Conservation (phyloP, 345 rosid species). For the Acer campestre region DNA sequence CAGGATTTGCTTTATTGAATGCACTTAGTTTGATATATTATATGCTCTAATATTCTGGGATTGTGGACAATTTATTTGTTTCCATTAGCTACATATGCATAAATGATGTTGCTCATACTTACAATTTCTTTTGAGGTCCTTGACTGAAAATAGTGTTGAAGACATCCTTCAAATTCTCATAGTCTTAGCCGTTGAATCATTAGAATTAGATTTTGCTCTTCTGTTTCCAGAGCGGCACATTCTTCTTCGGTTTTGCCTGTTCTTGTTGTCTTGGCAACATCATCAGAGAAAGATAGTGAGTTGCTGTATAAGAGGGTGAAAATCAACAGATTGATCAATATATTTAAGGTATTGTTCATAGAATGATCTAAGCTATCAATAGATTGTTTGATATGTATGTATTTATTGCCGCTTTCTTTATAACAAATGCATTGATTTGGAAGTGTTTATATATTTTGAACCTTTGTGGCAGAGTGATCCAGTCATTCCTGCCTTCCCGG, state of each 20-base stretch:
- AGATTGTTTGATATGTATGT: neutral
- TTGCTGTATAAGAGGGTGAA: constrained; percentile 94
- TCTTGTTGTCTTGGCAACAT: constrained; percentile 94
- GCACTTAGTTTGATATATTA: neutral
- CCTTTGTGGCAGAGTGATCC: constrained; percentile 86
- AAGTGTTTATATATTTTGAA: constrained; percentile 21
- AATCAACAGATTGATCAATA: constrained; percentile 84
- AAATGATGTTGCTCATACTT: constrained; percentile 8
- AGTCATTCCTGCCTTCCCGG: constrained; percentile 96
- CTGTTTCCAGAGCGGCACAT: constrained; percentile 92
- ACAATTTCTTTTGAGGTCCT: constrained; percentile 46
- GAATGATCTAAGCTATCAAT: neutral
- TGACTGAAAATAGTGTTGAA: constrained; percentile 75
- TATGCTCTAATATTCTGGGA: neutral
- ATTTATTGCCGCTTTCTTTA: constrained; percentile 5
- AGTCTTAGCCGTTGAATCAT: constrained; percentile 93
- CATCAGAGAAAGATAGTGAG: constrained; percentile 97
- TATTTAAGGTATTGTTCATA: constrained; percentile 74
- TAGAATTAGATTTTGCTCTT: constrained; percentile 96
- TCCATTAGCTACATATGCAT: neutral
- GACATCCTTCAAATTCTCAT: constrained; percentile 98
- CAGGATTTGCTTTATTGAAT: neutral
- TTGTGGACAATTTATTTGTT: neutral
- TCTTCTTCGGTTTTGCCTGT: constrained; percentile 98
- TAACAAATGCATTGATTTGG: constrained; percentile 1